Evolutionary conservation across 148 eudicot genomes (phyloP), one percentile per base, ranked within the genome.

Genomic region (Gaultheria prostrata): DNA sequence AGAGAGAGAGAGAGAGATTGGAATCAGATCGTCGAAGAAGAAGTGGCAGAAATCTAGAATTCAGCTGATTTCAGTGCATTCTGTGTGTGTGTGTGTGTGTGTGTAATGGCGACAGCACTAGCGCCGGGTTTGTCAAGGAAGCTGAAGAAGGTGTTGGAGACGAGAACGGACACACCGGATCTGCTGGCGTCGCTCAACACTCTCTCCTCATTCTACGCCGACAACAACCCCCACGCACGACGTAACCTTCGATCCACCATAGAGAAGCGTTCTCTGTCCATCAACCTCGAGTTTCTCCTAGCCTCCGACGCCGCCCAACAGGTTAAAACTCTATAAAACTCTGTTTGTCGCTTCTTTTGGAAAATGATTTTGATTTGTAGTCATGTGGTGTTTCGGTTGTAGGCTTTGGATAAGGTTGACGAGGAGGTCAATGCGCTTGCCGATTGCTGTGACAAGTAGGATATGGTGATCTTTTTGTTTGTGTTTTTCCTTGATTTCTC

Each of bases 331-430:
- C 21, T 67, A 49, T 33, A 70, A 13, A 70, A 32, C 24, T 24
- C 24, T 63, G 80, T 61, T 61, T 69, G 28, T 54, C 43, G 28
- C 45, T n/a, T n/a, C n/a, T n/a, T 71, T 5, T 26, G 12, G 30
- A 8, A 82, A 53, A 14, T 5, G 63, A 20, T 4, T 57, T 45
- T 6, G 59, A 71, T 56, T 56, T 21, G 57, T 24, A 71, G 21
- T 61, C 61, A 18, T 77, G 4, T 57, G 65, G 32, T n/a, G n/a
- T 73, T 74, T 61, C 5, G 33, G 54, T 77, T 83, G 67, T 83
- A 97, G 99, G 97, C 99, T 26, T 89, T 97, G 93, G 99, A 97
- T 92, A 96, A 89, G 80, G 99, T 97, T n/a, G 99, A 97, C 80
- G 96, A 95, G 82, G 99, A 97, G 93, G 97, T 97, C 26, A 90